phyloP scores from a whole-genome alignment of 768 basidiomycete genomes.

The Neoboletus brunneissimus region DNA sequence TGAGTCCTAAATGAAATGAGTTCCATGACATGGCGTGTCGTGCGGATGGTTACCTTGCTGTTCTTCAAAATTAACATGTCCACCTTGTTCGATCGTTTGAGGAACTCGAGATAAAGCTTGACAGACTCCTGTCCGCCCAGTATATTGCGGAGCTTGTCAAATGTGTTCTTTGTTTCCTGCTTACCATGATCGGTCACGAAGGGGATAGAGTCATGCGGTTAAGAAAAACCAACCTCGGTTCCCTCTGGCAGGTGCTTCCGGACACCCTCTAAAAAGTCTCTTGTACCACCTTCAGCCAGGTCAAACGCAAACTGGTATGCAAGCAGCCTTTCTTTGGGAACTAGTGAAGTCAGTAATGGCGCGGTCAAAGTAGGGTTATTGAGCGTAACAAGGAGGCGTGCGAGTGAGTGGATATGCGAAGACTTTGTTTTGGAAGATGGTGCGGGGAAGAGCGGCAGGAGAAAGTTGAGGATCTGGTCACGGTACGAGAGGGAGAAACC shows the following conservation, averaged over 20 bases:
- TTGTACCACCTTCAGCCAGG: conserved; percentile 88
- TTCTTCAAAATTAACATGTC: conserved; percentile 90
- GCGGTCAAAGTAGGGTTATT: conserved; percentile 79
- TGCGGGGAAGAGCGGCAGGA: conserved; percentile 83
- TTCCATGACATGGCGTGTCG: not conserved
- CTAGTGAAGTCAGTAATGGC: conserved; percentile 66
- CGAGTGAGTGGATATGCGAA: conserved; percentile 75
- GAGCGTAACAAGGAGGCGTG: conserved; percentile 86
- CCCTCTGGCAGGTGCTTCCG: conserved; percentile 67
- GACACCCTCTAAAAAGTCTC: conserved; percentile 85
- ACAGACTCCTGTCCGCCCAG: conserved; percentile 90
- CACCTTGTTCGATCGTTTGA: conserved; percentile 90
- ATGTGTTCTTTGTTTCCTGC: conserved; percentile 59
- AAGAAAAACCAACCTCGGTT: conserved; percentile 46
- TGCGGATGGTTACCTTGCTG: conserved; percentile 62
- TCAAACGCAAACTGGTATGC: conserved; percentile 98
- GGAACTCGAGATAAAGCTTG: conserved; percentile 91
- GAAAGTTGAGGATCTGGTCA: conserved; percentile 72
- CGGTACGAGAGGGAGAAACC: conserved; percentile 85
- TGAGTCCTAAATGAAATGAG: conserved; percentile 56
- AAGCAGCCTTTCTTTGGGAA: conserved; percentile 67
- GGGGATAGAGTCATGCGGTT: not conserved
- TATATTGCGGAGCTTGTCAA: conserved; percentile 77
- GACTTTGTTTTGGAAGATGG: conserved; percentile 69
- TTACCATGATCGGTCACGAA: conserved; percentile 11